Conservation (phyloP, 208 protist species). For the Crithidia bombi region DNA sequence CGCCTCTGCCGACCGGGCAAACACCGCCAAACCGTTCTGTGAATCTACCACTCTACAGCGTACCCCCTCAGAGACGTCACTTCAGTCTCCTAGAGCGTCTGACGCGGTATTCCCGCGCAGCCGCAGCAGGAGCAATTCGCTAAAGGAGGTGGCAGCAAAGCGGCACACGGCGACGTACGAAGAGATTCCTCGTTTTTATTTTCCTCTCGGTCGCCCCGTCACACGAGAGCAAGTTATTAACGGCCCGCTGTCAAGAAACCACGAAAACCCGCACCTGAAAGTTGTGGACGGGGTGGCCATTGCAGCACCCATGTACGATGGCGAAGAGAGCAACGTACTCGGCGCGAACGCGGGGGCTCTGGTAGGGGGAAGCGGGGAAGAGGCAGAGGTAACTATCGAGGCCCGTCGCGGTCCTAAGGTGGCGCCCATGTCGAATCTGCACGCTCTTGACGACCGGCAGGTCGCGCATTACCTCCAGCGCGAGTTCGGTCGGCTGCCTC, state of each 20-base stretch:
- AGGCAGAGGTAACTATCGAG: conserved; percentile 8
- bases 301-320: conserved; percentile 41
- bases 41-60: conserved; percentile 9
- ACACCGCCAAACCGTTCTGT: conserved; percentile 2
- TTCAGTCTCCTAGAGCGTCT: conserved; percentile 8
- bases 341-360: conserved; percentile 17
- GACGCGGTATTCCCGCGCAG: conserved; percentile 12
- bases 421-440: conserved; percentile 59
- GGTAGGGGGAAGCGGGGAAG: conserved; percentile 15
- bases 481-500: conserved; percentile 71
- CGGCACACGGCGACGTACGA: conserved; percentile 46
- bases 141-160: not conserved
- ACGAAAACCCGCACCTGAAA: conserved; percentile 79
- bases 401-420: conserved; percentile 24
- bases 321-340: conserved; percentile 25
- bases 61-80: conserved; percentile 13
- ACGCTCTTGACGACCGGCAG: conserved; percentile 59
- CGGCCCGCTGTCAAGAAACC: conserved; percentile 46
- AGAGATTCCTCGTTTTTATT: conserved; percentile 91
- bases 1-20: not conserved
- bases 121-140: conserved; percentile 16
- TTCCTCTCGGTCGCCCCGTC: conserved; percentile 56
- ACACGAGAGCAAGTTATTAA: conserved; percentile 49
- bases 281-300: conserved; percentile 60
- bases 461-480: conserved; percentile 66